Conservation (phyloP, 2,329 filamentous ascomycete species). For the Aaosphaeria pasadenensis region DNA sequence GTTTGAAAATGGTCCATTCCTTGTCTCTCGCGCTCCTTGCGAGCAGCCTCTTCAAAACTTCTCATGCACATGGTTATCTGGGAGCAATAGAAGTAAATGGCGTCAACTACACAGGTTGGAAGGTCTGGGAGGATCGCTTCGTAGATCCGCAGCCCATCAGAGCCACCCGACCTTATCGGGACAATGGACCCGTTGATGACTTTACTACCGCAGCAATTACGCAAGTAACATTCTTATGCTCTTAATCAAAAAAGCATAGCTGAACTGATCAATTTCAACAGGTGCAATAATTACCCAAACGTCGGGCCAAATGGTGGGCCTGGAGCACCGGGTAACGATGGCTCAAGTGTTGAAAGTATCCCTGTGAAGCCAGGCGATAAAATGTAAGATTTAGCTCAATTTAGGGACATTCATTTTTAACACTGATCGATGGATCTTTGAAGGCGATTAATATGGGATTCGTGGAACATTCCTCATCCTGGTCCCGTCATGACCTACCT, state of each 20-base stretch:
- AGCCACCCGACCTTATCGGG: conserved; percentile 12
- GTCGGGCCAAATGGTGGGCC: conserved; percentile 6
- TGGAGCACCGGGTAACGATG: no score
- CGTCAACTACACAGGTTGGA: conserved; percentile 2
- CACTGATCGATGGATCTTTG: not conserved
- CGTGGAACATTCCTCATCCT: conserved; percentile 21
- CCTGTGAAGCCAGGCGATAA: conserved; percentile 18
- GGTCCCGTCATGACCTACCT: conserved; percentile 31
- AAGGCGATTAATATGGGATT: conserved; percentile 33
- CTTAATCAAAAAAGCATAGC: no score
- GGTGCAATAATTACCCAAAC: conserved; percentile 18
- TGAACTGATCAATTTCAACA: conserved; percentile 8
- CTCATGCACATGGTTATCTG: no score
- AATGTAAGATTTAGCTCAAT: conserved; percentile 9
- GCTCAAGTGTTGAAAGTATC: not conserved
- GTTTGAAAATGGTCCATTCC: no score
- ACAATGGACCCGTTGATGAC: conserved; percentile 13
- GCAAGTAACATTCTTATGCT: not conserved
- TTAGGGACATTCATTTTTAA: not conserved
- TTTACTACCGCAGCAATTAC: conserved; percentile 16
- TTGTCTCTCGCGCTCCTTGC: no score
- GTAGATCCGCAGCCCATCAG: conserved; percentile 13
- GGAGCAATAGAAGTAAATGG: no score
- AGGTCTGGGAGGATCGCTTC: conserved; percentile 12
- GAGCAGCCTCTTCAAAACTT: no score